Percentiles rank a stretch among this genome's conserved stretches.
These are phyloP conservation scores for Exobasidium cylindrosporum DNA, from an alignment of 1,284 basidiomycete species.

Conservation along the genomic window DNA sequence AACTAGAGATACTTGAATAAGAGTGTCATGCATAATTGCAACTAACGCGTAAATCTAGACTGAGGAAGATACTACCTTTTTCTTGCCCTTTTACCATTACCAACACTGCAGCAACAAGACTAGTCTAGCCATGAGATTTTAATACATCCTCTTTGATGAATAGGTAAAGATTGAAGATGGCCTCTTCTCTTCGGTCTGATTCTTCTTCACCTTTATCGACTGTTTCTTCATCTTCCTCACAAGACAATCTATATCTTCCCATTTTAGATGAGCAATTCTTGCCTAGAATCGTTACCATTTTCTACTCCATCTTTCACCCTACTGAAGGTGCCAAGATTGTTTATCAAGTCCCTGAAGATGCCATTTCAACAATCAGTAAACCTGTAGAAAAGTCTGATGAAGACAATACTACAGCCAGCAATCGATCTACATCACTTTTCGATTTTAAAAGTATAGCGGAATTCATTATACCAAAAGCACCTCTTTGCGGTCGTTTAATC, in stretches of 20 bases:
- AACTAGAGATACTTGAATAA: too few species aligned
- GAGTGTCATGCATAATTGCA: too few species aligned
- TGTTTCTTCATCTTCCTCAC: background rate
- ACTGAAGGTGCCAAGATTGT: constrained; percentile 78
- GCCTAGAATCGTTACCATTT: constrained; percentile 73
- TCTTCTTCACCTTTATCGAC: background rate
- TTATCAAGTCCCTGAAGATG: constrained; percentile 83
- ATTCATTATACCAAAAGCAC: constrained; percentile 85
- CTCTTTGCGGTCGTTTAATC: constrained; percentile 83
- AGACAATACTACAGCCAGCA: background rate
- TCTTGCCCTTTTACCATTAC: background rate
- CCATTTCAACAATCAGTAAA: constrained; percentile 59
- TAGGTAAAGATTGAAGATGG: background rate
- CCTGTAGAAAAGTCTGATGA: constrained; percentile 56
- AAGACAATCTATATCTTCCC: background rate
- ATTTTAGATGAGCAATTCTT: constrained; percentile 42
- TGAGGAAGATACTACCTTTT: background rate
- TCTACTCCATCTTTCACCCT: constrained; percentile 82
- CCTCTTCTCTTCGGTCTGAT: background rate
- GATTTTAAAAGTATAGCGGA: constrained; percentile 87
- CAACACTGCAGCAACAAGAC: too few species aligned
- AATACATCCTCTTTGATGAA: too few species aligned
- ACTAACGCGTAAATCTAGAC: too few species aligned
- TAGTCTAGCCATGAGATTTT: too few species aligned
- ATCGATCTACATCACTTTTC: constrained; percentile 61